A percentile compares a stretch with the other conserved stretches of the same genome.
These are phyloP conservation scores for Raddia guianensis DNA, from an alignment of 176 grass and related monocot species.

Conservation along the genomic window DNA sequence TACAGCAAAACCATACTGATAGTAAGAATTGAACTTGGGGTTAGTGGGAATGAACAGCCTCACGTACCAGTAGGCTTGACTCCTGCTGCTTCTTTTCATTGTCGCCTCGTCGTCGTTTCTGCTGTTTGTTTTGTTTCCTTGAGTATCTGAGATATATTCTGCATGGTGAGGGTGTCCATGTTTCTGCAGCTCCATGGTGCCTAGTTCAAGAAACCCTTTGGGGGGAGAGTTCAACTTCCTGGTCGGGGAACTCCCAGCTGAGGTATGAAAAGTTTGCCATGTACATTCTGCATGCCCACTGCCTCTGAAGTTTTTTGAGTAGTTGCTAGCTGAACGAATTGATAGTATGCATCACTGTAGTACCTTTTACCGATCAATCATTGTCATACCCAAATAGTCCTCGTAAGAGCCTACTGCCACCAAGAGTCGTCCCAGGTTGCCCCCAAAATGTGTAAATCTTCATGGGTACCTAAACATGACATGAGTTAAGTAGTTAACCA, in stretches of 20 bases:
- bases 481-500: slow-evolving; percentile 9
- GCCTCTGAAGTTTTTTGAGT: slow-evolving; percentile 1
- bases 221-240: slow-evolving; percentile 92
- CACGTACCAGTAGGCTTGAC: too few relatives aligned
- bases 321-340: not conserved
- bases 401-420: not conserved
- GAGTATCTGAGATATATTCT: not conserved
- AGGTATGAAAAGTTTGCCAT: slow-evolving; percentile 49
- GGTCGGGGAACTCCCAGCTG: slow-evolving; percentile 61
- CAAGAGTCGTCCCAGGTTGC: not conserved
- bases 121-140: not conserved
- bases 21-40: too few relatives aligned
- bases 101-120: not conserved
- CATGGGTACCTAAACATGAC: too few relatives aligned
- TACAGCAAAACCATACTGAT: too few relatives aligned
- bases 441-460: not conserved
- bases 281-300: not conserved
- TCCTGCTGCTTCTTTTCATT: too few relatives aligned
- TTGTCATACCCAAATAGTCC: slow-evolving; percentile 7
- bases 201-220: slow-evolving; percentile 78
- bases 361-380: slow-evolving; percentile 28
- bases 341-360: not conserved
- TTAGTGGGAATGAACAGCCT: too few relatives aligned
- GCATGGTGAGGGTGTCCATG: not conserved
- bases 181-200: slow-evolving; percentile 76